Conservation (phyloP, 2,329 filamentous ascomycete species). For the Westerdykella ornata region DNA sequence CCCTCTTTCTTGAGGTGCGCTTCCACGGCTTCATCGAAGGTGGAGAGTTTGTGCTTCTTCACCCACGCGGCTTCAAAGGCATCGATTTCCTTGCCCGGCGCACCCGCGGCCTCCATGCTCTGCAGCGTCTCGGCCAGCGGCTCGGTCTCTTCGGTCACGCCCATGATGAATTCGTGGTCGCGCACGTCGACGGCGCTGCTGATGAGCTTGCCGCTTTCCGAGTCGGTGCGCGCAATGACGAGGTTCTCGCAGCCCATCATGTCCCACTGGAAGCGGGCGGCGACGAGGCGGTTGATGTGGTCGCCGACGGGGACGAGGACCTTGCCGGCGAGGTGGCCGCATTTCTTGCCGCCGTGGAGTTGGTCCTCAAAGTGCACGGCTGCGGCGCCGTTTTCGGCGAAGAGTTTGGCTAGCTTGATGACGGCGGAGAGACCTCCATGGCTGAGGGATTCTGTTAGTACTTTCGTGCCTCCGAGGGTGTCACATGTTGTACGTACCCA, state of each 20-base stretch:
- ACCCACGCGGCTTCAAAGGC: conserved; percentile 83
- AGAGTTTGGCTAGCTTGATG: conserved; percentile 92
- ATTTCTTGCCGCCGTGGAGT: conserved; percentile 96
- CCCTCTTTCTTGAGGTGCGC: conserved; percentile 64
- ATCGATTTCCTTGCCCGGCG: conserved; percentile 73
- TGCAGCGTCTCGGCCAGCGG: conserved; percentile 85
- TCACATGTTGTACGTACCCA: conserved; percentile 43
- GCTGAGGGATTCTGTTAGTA: conserved; percentile 37
- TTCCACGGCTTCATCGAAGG: conserved; percentile 84
- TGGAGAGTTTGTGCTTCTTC: conserved; percentile 74
- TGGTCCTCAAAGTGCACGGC: conserved; percentile 98
- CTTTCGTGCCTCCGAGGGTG: not conserved
- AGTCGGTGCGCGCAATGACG: conserved; percentile 90
- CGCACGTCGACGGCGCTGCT: conserved; percentile 87
- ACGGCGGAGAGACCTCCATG: conserved; percentile 91
- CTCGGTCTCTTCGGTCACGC: conserved; percentile 69
- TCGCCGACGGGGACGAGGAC: conserved; percentile 89
- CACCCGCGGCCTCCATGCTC: conserved; percentile 77
- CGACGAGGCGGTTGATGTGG: conserved; percentile 90
- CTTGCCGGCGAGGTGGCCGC: conserved; percentile 91
- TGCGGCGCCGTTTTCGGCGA: conserved; percentile 93
- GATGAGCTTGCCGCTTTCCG: conserved; percentile 84
- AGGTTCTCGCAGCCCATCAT: conserved; percentile 95
- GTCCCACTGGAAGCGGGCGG: conserved; percentile 95
- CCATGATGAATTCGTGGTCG: conserved; percentile 95